Conservation (phyloP, 2,329 filamentous ascomycete species). For the Talaromyces sp. region DNA sequence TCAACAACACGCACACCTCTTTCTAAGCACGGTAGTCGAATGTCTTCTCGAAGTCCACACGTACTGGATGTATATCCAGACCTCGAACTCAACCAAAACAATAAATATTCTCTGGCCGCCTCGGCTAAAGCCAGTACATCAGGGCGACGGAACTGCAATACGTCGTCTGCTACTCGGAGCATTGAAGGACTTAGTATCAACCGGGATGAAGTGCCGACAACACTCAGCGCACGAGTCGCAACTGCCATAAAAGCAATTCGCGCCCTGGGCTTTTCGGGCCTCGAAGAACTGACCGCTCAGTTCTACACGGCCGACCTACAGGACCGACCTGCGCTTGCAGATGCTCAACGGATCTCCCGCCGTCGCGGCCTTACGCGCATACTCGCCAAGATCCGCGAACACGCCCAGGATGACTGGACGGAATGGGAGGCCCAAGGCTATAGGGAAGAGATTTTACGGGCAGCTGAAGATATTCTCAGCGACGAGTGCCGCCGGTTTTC, state of each 20-base stretch:
- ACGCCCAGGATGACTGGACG: background rate
- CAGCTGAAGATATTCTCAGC: background rate
- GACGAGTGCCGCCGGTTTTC: background rate
- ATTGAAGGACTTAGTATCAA: background rate
- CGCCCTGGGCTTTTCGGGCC: background rate
- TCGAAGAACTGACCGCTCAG: background rate
- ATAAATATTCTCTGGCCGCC: background rate
- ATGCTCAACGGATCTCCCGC: background rate
- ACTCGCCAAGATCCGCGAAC: background rate
- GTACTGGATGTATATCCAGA: background rate
- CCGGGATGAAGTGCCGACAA: background rate
- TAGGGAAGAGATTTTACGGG: background rate
- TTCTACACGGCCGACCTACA: background rate
- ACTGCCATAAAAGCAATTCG: background rate
- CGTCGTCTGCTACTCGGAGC: background rate
- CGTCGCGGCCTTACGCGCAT: background rate
- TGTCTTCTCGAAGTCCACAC: background rate
- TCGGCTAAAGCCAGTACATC: background rate
- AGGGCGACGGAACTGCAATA: too few relatives aligned
- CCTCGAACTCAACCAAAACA: background rate
- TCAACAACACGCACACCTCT: background rate
- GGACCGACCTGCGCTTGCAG: background rate
- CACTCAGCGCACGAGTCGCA: background rate
- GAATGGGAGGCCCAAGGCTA: background rate
- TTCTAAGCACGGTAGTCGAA: background rate